Conservation (phyloP, 179 eudicot species). For the Vitellaria paradoxa region DNA sequence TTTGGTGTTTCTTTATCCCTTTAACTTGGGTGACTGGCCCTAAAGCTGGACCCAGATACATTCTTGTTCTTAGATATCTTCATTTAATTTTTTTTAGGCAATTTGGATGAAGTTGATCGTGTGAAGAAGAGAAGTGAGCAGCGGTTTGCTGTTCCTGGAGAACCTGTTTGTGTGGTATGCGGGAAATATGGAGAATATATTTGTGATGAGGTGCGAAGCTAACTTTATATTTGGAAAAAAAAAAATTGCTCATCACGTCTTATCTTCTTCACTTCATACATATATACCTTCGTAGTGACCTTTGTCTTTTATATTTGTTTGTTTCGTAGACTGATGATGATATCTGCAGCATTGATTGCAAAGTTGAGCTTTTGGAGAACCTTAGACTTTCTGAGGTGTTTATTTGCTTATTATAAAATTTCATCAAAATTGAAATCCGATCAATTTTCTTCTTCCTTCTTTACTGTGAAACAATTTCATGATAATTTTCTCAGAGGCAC, state of each 20-base stretch:
- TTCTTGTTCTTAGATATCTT: neutral
- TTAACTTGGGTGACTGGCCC: neutral
- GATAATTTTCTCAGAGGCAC: conserved; percentile 29
- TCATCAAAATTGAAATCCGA: conserved; percentile 1
- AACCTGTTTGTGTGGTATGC: conserved; percentile 76
- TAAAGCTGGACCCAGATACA: neutral
- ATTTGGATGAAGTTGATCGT: conserved; percentile 32
- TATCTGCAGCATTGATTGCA: conserved; percentile 85
- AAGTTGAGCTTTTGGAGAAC: conserved; percentile 59
- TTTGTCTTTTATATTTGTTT: conserved; percentile 9
- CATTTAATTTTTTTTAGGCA: conserved; percentile 19
- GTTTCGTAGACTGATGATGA: conserved; percentile 71
- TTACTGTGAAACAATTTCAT: conserved; percentile 14
- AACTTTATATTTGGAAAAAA: too few species aligned
- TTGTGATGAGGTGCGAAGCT: conserved; percentile 67
- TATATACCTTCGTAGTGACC: neutral
- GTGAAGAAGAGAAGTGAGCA: conserved; percentile 58
- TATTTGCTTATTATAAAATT: conserved; percentile 1
- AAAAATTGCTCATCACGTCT: neutral
- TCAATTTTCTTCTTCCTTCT: conserved; percentile 11
- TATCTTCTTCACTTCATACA: neutral
- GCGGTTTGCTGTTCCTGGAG: conserved; percentile 74
- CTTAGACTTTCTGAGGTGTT: conserved; percentile 39
- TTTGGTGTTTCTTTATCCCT: neutral
- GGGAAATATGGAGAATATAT: conserved; percentile 87